Evolutionary conservation across 805 yeast species (phyloP), one percentile per base, ranked within the genome.

Genomic region (Pichia sporocuriosa): DNA sequence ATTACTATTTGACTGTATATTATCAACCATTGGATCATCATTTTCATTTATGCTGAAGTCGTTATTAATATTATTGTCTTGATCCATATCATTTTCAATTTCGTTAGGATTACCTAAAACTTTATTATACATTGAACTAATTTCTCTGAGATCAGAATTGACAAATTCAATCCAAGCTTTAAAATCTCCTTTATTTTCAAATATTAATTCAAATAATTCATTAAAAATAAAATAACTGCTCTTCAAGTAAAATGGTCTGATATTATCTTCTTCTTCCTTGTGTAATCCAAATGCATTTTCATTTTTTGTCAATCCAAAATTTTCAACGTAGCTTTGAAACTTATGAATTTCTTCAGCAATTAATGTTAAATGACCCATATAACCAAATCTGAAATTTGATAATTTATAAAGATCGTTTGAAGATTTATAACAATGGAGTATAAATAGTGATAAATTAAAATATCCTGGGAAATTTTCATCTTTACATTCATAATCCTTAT

Each of bases 321-420:
- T 61, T 37, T 60, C 66, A 39, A 61, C 62, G 43, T 50, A 53
- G 43, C 56, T 59, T 44, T 62, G 67, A 40, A 76, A 76, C 55
- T 76, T 76, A 35, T 74, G 79, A 25, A 75, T 70, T 47, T 76
- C 81, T 51, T 76, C 81, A 46, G 79, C 75, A 19, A 75, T 70
- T 24, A 75, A 58, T 15, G 75, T 73, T 37, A 75, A 55, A 57
- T 75, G 81, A 0, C 81, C 81, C 75, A 75, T 72, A 51, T 73
- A 76, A 0, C 81, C 81, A 3, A 77, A 70, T 34, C 76, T 61
- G 22, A 75, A 69, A n/a, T 58, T 63, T 4, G 56, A 59, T 12
- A 47, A 41, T 39, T 58, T 59, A 49, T 72, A 66, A 37, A 46
- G 48, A 15, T 52, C 50, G 21, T 52, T 54, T 0, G 66, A 61